Conservation (phyloP, 2,329 filamentous ascomycete species). For the Rhinocladiella similis region DNA sequence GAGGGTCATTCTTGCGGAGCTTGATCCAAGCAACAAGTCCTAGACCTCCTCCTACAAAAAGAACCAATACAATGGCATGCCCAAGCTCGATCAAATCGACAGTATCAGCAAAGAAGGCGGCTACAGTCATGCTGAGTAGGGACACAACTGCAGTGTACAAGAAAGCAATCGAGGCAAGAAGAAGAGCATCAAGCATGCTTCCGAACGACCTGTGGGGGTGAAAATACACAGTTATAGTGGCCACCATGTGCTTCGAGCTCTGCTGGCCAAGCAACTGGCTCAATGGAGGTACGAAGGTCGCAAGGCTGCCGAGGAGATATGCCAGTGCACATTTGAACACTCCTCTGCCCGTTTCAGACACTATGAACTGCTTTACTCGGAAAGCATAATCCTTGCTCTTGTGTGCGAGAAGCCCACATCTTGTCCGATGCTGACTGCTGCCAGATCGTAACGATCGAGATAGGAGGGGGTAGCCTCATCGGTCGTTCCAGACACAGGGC, state of each 20-base stretch:
- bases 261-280: slow-evolving; percentile 74
- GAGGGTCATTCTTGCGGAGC: slow-evolving; percentile 72
- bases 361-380: slow-evolving; percentile 60
- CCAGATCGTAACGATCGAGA: neutral
- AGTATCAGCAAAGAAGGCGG: slow-evolving; percentile 71
- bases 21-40: slow-evolving; percentile 89
- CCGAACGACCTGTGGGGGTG: slow-evolving; percentile 84
- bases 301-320: slow-evolving; percentile 82
- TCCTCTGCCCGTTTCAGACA: slow-evolving; percentile 72
- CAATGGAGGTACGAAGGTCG: slow-evolving; percentile 75
- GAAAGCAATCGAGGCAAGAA: slow-evolving; percentile 76
- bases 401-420: slow-evolving; percentile 4
- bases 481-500: neutral
- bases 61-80: slow-evolving; percentile 73
- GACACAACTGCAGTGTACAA: slow-evolving; percentile 75
- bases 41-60: slow-evolving; percentile 83
- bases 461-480: slow-evolving; percentile 19
- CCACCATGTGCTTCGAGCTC: slow-evolving; percentile 91
- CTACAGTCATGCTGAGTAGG: slow-evolving; percentile 84
- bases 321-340: slow-evolving; percentile 90
- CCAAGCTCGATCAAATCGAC: slow-evolving; percentile 68
- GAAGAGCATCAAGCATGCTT: slow-evolving; percentile 82
- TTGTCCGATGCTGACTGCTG: neutral
- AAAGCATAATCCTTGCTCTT: slow-evolving; percentile 34
- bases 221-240: slow-evolving; percentile 92